A percentile compares a stretch with the other conserved stretches of the same genome.
phyloP scores from a whole-genome alignment of 805 yeast genomes.

The Wickerhamiella bombiphila region DNA sequence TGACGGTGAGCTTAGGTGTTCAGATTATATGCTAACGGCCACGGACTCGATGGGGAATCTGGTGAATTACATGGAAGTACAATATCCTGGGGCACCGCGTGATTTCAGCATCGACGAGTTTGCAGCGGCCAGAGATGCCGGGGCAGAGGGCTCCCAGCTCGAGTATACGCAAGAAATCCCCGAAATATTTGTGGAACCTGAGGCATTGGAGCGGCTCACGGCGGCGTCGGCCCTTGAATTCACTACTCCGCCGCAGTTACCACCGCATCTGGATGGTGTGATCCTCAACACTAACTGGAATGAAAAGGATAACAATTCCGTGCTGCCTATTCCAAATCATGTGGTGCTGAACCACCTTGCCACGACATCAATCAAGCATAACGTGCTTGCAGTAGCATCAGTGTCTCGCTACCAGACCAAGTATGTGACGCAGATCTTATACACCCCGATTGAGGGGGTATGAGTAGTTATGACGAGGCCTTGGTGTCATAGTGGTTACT shows the following conservation, averaged over 20 bases:
- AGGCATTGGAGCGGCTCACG: conserved; percentile 29
- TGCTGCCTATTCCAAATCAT: conserved; percentile 85
- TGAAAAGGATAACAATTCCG: conserved; percentile 77
- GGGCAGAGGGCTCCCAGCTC: conserved; percentile 32
- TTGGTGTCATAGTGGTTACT: too few relatives aligned
- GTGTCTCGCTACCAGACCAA: conserved; percentile 83
- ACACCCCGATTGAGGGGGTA: conserved; percentile 57
- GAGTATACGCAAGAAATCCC: conserved; percentile 35
- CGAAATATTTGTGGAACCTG: conserved; percentile 28
- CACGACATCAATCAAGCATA: conserved; percentile 88
- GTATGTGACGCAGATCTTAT: conserved; percentile 81
- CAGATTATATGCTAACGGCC: conserved; percentile 86
- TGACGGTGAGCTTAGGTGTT: conserved; percentile 80
- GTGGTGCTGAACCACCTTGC: conserved; percentile 89
- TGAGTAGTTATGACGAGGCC: too few relatives aligned
- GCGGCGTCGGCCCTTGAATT: conserved; percentile 24
- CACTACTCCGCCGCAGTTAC: conserved; percentile 86
- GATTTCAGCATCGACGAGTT: conserved; percentile 7
- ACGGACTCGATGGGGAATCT: conserved; percentile 95
- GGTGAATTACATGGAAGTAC: conserved; percentile 57
- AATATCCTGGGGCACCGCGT: conserved; percentile 4
- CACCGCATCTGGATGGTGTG: conserved; percentile 92
- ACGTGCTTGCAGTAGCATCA: conserved; percentile 84
- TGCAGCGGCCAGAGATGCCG: conserved; percentile 7
- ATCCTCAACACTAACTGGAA: conserved; percentile 59